These are phyloP conservation scores for Rhynchosporium agropyri DNA, from an alignment of 2,329 filamentous ascomycete species.

Conservation along the genomic window DNA sequence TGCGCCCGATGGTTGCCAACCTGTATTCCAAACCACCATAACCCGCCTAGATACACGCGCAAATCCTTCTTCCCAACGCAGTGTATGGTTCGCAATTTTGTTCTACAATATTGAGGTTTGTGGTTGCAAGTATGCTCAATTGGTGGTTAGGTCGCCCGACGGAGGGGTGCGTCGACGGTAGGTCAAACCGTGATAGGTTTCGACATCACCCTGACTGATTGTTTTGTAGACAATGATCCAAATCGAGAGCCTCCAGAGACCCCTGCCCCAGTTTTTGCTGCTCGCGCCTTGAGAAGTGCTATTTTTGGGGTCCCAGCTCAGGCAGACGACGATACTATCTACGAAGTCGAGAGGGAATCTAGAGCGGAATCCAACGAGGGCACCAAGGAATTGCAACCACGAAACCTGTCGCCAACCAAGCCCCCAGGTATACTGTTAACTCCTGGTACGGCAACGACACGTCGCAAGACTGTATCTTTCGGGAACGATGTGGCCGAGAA, in stretches of 20 bases:
- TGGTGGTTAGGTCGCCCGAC: slow-evolving; percentile 41
- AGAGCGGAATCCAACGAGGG: slow-evolving; percentile 23
- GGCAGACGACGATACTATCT: slow-evolving; percentile 42
- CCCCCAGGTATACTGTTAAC: slow-evolving; percentile 61
- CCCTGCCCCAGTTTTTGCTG: slow-evolving; percentile 67
- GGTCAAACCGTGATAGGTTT: neutral
- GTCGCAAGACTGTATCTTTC: slow-evolving; percentile 68
- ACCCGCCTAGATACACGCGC: neutral
- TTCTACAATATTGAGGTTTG: neutral
- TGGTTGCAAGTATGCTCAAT: slow-evolving; percentile 38
- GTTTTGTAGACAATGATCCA: slow-evolving; percentile 26
- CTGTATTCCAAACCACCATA: slow-evolving; percentile 10
- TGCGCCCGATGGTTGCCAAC: neutral
- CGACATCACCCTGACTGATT: slow-evolving; percentile 16
- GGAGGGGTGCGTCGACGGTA: slow-evolving; percentile 37
- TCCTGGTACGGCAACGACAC: slow-evolving; percentile 61
- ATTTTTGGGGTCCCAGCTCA: slow-evolving; percentile 62
- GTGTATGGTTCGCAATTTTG: neutral
- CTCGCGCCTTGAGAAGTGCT: slow-evolving; percentile 64
- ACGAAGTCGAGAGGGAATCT: slow-evolving; percentile 35
- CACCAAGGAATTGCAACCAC: slow-evolving; percentile 37
- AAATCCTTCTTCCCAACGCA: neutral
- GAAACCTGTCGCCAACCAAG: slow-evolving; percentile 40
- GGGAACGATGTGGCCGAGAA: slow-evolving; percentile 54
- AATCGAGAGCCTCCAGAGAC: slow-evolving; percentile 60